Conservation (phyloP, 2,329 filamentous ascomycete genomes). For the Purpureocillium lavendulum region DNA sequence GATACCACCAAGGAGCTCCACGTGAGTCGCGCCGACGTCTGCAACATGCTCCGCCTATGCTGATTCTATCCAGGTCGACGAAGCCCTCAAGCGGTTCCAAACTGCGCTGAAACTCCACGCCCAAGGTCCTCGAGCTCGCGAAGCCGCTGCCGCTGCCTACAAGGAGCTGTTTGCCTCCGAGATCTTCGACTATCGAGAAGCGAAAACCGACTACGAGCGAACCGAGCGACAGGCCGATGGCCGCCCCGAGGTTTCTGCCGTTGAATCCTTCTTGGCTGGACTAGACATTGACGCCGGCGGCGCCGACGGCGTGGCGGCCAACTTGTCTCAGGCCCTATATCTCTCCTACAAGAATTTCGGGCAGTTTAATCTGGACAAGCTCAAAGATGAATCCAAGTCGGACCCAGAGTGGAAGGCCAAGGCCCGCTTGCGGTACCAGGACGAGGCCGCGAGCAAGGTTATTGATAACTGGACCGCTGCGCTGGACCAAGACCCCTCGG, state of each 20-base stretch:
- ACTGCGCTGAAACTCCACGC: conserved; percentile 84
- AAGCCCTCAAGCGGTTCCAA: conserved; percentile 92
- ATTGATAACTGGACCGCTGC: conserved; percentile 50
- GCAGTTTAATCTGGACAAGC: conserved; percentile 73
- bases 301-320: conserved; percentile 68
- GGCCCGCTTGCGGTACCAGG: conserved; percentile 16
- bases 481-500: conserved; percentile 56
- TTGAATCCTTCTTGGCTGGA: conserved; percentile 40
- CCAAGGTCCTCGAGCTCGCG: conserved; percentile 68
- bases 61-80: conserved; percentile 60
- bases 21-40: conserved; percentile 23
- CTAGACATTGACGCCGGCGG: conserved; percentile 52
- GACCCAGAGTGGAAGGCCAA: conserved; percentile 41
- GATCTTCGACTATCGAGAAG: conserved; percentile 88
- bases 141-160: conserved; percentile 75
- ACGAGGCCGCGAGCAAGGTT: conserved; percentile 32
- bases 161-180: conserved; percentile 79
- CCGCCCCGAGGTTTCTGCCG: conserved; percentile 26
- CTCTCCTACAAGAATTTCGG: conserved; percentile 94
- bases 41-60: too few species aligned
- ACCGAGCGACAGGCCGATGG: conserved; percentile 48
- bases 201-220: conserved; percentile 73
- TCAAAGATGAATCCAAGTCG: conserved; percentile 26
- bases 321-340: conserved; percentile 81
- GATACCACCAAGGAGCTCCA: conserved; percentile 95